Percentiles rank a stretch among this genome's conserved stretches.
Conservation (phyloP, 345 rosid genomes). For the Noccaea caerulescens region DNA sequence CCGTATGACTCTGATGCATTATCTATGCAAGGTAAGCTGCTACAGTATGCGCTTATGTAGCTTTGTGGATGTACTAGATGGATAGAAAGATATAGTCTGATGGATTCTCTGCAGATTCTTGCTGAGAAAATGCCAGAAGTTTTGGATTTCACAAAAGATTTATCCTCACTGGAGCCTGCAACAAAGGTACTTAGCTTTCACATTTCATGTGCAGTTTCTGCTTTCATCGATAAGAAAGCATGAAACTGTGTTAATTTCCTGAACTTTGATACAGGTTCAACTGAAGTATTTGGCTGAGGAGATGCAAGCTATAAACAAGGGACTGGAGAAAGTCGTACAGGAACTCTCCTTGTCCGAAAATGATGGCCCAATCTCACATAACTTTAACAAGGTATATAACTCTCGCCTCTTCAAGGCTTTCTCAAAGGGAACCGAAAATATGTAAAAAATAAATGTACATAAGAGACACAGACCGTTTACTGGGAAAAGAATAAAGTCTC, state of each 20-base stretch:
- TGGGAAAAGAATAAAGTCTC: constrained; percentile 17
- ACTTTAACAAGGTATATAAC: constrained; percentile 62
- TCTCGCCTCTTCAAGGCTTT: constrained; percentile 1
- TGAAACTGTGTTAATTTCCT: constrained; percentile 6
- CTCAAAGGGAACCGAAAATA: constrained; percentile 1
- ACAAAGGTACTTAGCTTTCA: constrained; percentile 59
- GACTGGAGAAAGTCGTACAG: constrained; percentile 88
- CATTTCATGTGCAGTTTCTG: background rate
- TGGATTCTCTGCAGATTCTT: constrained; percentile 65
- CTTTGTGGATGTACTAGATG: constrained; percentile 8
- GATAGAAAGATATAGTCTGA: constrained; percentile 21
- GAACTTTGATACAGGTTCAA: constrained; percentile 66
- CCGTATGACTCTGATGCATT: constrained; percentile 96
- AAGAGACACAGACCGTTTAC: background rate
- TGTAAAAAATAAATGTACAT: background rate
- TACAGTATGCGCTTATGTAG: constrained; percentile 11
- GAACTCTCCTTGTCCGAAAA: constrained; percentile 81
- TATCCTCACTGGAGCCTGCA: constrained; percentile 69
- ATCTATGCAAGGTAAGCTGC: constrained; percentile 83
- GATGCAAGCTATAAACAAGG: constrained; percentile 98
- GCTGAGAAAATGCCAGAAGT: constrained; percentile 86
- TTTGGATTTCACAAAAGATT: constrained; percentile 74
- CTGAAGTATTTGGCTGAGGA: constrained; percentile 93
- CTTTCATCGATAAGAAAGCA: background rate
- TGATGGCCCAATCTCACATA: constrained; percentile 81